phyloP scores from a whole-genome alignment of 2,329 filamentous ascomycete genomes.

The Hypomyces rosellus region DNA sequence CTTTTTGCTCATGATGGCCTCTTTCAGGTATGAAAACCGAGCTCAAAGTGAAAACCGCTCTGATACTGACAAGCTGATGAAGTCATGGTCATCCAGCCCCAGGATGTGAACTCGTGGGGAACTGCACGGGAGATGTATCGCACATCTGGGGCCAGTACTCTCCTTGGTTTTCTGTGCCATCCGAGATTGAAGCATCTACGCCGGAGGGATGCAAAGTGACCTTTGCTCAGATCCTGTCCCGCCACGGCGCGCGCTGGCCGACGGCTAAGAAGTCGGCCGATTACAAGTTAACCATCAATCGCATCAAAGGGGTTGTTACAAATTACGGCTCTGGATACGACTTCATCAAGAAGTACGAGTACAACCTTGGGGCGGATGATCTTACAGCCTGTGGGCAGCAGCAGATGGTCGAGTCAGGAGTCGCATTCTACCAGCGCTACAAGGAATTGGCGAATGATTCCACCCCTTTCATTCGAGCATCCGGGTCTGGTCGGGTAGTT shows the following conservation, averaged over 20 bases:
- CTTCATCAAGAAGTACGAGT: constrained; percentile 68
- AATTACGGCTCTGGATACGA: constrained; percentile 57
- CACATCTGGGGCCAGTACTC: constrained; percentile 84
- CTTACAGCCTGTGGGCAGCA: constrained; percentile 61
- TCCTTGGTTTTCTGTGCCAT: constrained; percentile 72
- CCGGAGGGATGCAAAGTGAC: constrained; percentile 67
- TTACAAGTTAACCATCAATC: constrained; percentile 59
- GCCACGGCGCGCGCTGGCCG: constrained; percentile 80
- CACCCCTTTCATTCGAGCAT: constrained; percentile 65
- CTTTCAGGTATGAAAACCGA: constrained; percentile 14
- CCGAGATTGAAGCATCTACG: constrained; percentile 52
- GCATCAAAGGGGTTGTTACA: constrained; percentile 53
- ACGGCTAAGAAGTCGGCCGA: constrained; percentile 58
- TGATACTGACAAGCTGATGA: neutral
- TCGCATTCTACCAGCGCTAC: constrained; percentile 71
- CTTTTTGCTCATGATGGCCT: constrained; percentile 11
- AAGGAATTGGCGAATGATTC: constrained; percentile 48
- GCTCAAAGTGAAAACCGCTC: neutral
- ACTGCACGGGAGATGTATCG: constrained; percentile 53
- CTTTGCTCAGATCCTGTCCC: constrained; percentile 74
- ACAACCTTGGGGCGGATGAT: constrained; percentile 62
- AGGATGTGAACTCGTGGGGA: constrained; percentile 22
- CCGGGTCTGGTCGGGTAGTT: constrained; percentile 64
- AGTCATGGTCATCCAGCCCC: neutral
- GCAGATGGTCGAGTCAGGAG: constrained; percentile 68